Evolutionary conservation across 208 protist species (phyloP), one percentile per base, ranked within the genome.

Genomic region (Naegleria gruberi): DNA sequence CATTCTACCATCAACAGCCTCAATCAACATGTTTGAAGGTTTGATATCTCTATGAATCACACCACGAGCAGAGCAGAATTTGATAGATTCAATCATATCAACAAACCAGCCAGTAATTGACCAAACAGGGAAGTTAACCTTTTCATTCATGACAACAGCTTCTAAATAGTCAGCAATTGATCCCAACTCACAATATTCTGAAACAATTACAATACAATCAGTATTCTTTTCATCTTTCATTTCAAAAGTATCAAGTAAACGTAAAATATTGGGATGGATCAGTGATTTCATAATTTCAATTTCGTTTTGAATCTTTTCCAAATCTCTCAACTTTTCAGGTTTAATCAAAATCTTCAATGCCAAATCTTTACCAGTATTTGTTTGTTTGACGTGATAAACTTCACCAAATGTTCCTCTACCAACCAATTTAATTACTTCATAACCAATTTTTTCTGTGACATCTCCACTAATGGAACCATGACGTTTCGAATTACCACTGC

Each of bases 41-140:
- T 98, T 98, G 42, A 98, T 89, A 89, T 98, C 96, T 82, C 96
- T 95, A 89, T 98, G 96, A 46, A 96, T 94, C 81, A 97, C 65
- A 37, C 30, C 30, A 30, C 30, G 17, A 1, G 17, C 65, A 77
- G 30, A 37, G n/a, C 65, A 77, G 30, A 37, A 77, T 77, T 77
- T 77, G 12, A 77, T 77, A n/a, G 30, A 37, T n/a, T 77, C 65
- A 77, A 77, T 77, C 65, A 77, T 77, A 8, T 77, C 65, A 15
- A 77, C 65, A 77, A 77, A 77, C 65, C 65, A 77, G 34, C 30
- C 30, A 77, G 65, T 77, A 37, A 77, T 37, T 30, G 65, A 37
- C 65, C 65, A 77, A 37, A 77, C 65, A 37, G 65, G 65, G 65
- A 77, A 77, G 34, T 77, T 77, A 37, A 37, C 34, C 30, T 77